Evolutionary conservation across 441 rosid genomes (phyloP).

Genomic region (Hura crepitans): DNA sequence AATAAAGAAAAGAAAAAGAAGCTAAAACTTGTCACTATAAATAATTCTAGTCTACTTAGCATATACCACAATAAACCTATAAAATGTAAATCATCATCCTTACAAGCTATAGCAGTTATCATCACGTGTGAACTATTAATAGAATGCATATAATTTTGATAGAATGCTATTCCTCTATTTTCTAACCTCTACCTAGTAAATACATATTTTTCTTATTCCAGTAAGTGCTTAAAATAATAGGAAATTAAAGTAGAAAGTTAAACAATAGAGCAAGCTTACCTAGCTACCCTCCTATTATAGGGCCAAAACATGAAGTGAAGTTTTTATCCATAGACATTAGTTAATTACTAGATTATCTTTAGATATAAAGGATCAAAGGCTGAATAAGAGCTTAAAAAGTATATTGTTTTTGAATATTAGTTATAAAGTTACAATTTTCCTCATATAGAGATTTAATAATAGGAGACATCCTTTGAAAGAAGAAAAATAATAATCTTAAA

Average conservation of each 20-base stretch:
- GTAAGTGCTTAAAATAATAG: slow-evolving; percentile 7
- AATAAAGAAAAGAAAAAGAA: background rate
- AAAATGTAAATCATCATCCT: slow-evolving; percentile 76
- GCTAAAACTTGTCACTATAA: background rate
- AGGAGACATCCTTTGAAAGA: background rate
- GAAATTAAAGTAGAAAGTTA: slow-evolving; percentile 13
- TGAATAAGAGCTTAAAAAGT: background rate
- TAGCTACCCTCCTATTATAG: slow-evolving; percentile 73
- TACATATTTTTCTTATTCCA: background rate
- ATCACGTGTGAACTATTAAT: slow-evolving; percentile 98
- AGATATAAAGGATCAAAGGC: background rate
- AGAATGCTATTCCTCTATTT: slow-evolving; percentile 94
- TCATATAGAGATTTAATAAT: background rate
- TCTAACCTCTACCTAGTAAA: slow-evolving; percentile 65
- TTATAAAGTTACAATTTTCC: background rate
- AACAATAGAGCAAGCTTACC: slow-evolving; percentile 43
- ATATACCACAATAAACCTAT: slow-evolving; percentile 53
- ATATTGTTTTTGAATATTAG: background rate
- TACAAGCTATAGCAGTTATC: slow-evolving; percentile 98
- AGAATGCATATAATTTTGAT: slow-evolving; percentile 95
- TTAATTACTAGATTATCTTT: slow-evolving; percentile 17
- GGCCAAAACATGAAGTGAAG: slow-evolving; percentile 89
- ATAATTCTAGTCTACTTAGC: background rate
- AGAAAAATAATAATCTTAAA: background rate
- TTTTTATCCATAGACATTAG: slow-evolving; percentile 59